Evolutionary conservation across 2,329 filamentous ascomycete genomes (phyloP).

Genomic region (Microascus cirrosus): DNA sequence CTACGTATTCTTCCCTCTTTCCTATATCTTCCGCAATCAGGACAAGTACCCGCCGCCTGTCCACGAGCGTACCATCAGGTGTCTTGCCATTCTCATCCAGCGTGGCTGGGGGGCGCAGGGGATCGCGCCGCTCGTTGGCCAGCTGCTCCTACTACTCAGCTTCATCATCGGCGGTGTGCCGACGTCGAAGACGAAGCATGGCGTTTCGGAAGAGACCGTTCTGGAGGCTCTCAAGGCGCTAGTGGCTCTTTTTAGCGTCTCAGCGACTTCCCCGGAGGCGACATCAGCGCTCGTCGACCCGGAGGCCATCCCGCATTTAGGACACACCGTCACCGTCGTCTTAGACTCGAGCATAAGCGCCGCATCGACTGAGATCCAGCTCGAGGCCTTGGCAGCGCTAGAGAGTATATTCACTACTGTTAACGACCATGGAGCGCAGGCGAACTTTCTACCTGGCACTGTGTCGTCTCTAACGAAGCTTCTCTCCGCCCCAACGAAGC

Average conservation of each 20-base stretch:
- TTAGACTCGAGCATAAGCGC: conserved; percentile 62
- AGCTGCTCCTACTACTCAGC: conserved; percentile 75
- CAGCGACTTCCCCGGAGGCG: conserved; percentile 37
- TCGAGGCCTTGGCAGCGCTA: conserved; percentile 57
- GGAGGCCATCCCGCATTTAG: conserved; percentile 63
- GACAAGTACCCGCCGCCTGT: conserved; percentile 59
- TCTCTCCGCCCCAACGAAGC: conserved; percentile 54
- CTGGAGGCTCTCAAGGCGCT: conserved; percentile 62
- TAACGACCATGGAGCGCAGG: conserved; percentile 61
- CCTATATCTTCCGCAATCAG: conserved; percentile 71
- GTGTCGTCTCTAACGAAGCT: conserved; percentile 72
- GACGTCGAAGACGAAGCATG: conserved; percentile 30
- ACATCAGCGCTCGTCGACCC: conserved; percentile 39
- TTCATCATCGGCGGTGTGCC: conserved; percentile 69
- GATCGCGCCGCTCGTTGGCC: conserved; percentile 61
- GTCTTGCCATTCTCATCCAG: conserved; percentile 60
- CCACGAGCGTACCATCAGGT: conserved; percentile 67
- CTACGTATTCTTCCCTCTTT: conserved; percentile 90
- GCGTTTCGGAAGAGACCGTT: conserved; percentile 61
- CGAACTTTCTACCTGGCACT: conserved; percentile 79
- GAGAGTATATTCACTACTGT: conserved; percentile 51
- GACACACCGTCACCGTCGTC: conserved; percentile 71
- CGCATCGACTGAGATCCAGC: conserved; percentile 55
- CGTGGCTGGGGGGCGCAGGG: conserved; percentile 71
- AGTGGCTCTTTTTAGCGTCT: conserved; percentile 49